A percentile compares a stretch with the other conserved stretches of the same genome.
phyloP scores from a whole-genome alignment of 2,329 filamentous ascomycete species.

The Bipolaris victoriae region DNA sequence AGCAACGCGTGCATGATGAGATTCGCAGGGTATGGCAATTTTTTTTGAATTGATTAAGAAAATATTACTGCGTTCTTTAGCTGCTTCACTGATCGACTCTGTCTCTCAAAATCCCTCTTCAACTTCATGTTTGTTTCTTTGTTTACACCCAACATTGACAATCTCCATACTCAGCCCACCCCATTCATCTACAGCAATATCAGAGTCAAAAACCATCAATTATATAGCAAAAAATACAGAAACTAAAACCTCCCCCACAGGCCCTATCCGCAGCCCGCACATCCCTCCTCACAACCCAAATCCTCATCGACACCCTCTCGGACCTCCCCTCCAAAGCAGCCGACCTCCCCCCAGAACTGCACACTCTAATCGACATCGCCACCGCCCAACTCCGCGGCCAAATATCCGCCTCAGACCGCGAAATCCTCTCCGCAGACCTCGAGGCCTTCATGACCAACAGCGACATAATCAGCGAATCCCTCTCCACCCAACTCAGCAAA shows the following conservation, averaged over 20 bases:
- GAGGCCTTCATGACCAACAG: constrained; percentile 51
- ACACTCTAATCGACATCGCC: constrained; percentile 52
- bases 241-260: constrained; percentile 32
- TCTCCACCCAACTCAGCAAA: constrained; percentile 44
- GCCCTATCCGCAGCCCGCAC: constrained; percentile 47
- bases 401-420: constrained; percentile 45
- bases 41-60: neutral
- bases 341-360: constrained; percentile 51
- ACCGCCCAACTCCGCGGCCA: constrained; percentile 49
- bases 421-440: constrained; percentile 50
- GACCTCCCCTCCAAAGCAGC: constrained; percentile 43
- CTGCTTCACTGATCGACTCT: neutral
- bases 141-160: neutral
- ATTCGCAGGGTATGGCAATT: constrained; percentile 44
- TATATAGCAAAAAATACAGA: no score
- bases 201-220: neutral
- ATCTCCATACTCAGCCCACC: neutral
- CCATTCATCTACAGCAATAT: neutral
- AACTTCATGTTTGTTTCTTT: neutral
- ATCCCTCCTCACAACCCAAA: constrained; percentile 38
- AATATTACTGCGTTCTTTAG: neutral
- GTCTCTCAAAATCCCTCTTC: neutral
- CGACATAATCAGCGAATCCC: constrained; percentile 38
- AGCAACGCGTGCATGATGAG: constrained; percentile 51
- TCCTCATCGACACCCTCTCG: constrained; percentile 46